phyloP scores from a whole-genome alignment of 768 basidiomycete genomes.

The Pulveroboletus ravenelii region DNA sequence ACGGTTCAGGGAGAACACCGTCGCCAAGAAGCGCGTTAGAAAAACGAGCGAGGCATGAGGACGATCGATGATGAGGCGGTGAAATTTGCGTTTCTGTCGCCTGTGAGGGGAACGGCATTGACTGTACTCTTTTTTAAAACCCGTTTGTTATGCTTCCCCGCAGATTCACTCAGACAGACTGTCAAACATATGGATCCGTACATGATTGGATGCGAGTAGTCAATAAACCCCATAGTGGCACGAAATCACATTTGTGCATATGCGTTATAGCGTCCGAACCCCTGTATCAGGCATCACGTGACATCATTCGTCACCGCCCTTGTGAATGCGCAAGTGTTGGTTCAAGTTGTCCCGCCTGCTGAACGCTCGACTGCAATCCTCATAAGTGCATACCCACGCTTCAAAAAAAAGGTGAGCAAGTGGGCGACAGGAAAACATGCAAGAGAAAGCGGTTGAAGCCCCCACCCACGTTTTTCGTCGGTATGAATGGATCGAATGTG shows the following conservation, averaged over 20 bases:
- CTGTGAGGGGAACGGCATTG: not conserved
- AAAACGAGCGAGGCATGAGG: slow-evolving; percentile 46
- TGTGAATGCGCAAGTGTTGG: slow-evolving; percentile 68
- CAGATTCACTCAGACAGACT: not conserved
- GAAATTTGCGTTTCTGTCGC: not conserved
- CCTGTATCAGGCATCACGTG: not conserved
- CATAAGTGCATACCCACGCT: slow-evolving; percentile 45
- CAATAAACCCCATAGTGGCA: not conserved
- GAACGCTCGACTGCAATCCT: slow-evolving; percentile 65
- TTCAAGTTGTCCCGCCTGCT: slow-evolving; percentile 73
- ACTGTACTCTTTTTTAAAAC: slow-evolving; percentile 14
- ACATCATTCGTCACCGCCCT: slow-evolving; percentile 12
- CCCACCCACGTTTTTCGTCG: slow-evolving; percentile 72
- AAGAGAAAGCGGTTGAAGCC: not conserved
- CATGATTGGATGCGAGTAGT: too few species aligned
- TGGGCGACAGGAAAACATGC: not conserved
- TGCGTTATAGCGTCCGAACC: not conserved
- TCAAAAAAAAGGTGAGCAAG: not conserved
- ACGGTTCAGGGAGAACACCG: slow-evolving; percentile 73
- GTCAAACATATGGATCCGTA: slow-evolving; percentile 16
- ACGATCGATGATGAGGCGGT: not conserved
- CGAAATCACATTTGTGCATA: not conserved
- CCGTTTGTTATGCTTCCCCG: not conserved
- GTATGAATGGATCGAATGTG: slow-evolving; percentile 81
- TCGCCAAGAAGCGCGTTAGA: slow-evolving; percentile 80